Evolutionary conservation across 495 filamentous ascomycete genomes (phyloP).

Genomic region (Neurospora sp.): DNA sequence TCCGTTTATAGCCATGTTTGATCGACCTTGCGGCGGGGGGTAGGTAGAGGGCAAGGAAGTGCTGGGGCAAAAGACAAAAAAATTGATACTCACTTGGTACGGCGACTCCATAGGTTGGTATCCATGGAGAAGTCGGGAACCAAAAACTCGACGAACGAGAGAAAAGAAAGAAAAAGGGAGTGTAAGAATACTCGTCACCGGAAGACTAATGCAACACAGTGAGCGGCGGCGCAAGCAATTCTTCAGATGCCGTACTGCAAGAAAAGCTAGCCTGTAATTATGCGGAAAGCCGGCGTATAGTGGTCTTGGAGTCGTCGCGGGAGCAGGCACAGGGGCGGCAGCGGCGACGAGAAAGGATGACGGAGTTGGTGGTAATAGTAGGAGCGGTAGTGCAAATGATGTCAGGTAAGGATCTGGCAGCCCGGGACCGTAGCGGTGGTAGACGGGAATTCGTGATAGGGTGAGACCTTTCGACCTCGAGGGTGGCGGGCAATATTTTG

Average conservation of each 20-base stretch:
- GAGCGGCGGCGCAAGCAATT: not conserved
- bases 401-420: not conserved
- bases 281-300: not conserved
- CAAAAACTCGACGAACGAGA: conserved; percentile 15
- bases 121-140: conserved; percentile 30
- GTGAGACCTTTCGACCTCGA: not conserved
- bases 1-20: not conserved
- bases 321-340: not conserved
- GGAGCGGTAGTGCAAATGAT: not conserved
- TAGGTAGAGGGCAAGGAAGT: not conserved
- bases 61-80: not conserved
- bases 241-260: not conserved
- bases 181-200: conserved; percentile 2
- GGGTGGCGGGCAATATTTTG: not conserved
- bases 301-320: not conserved
- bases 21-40: conserved; percentile 1
- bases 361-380: not conserved
- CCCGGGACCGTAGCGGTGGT: not conserved
- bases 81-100: conserved; percentile 65
- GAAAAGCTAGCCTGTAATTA: not conserved
- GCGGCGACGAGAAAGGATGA: not conserved
- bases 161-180: conserved; percentile 1
- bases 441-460: not conserved
- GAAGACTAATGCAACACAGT: not conserved
- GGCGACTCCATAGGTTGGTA: conserved; percentile 69